These are phyloP conservation scores for Aegilops umbellulata DNA, from an alignment of 176 grass and related monocot genomes.

Conservation along the genomic window DNA sequence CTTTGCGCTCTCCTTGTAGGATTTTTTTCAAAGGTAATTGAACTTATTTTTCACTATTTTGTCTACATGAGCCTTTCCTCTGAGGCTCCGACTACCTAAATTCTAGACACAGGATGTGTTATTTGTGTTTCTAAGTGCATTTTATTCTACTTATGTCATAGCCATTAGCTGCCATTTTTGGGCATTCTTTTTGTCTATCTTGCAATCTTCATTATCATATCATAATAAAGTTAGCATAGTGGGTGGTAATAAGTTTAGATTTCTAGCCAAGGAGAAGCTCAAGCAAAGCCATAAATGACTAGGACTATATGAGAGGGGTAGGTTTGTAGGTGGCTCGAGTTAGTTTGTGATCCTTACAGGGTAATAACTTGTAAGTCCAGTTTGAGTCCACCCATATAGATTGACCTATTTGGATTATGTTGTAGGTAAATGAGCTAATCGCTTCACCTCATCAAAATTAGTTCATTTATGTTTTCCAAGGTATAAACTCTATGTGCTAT, in stretches of 20 bases:
- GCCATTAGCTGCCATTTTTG: background rate
- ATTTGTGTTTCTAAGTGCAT: background rate
- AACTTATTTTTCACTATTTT: slow-evolving; percentile 3
- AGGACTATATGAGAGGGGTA: too few relatives aligned
- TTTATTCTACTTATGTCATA: background rate
- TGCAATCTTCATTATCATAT: background rate
- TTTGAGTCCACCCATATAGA: background rate
- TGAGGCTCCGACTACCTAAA: background rate
- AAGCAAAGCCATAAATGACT: background rate
- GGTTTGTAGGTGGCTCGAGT: too few relatives aligned
- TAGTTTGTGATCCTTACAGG: background rate
- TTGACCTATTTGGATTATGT: background rate
- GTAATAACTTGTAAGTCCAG: background rate
- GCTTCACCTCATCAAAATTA: background rate
- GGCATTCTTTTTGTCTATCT: background rate
- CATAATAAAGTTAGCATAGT: background rate
- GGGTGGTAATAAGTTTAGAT: background rate
- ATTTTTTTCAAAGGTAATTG: slow-evolving; percentile 73
- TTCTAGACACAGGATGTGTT: background rate
- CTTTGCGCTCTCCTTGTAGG: slow-evolving; percentile 47
- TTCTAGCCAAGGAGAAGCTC: too few relatives aligned
- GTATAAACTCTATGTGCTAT: background rate
- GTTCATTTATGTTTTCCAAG: background rate
- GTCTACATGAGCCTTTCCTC: background rate
- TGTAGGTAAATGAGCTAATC: background rate